Conservation (phyloP, 2,329 filamentous ascomycete species). For the Tolypocladium album region DNA sequence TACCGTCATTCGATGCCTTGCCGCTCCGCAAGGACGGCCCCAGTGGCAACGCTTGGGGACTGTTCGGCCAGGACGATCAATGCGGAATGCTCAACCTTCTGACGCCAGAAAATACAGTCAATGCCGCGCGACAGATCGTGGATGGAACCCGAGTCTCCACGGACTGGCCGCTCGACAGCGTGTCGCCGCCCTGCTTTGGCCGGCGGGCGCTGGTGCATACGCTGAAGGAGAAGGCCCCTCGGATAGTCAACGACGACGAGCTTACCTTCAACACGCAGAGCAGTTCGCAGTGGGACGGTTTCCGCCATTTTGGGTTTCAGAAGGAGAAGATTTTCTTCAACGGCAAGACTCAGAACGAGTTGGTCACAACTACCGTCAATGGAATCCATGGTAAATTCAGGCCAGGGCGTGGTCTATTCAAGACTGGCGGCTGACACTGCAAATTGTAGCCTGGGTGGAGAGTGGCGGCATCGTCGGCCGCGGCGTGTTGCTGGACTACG, state of each 20-base stretch:
- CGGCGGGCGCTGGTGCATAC: conserved; percentile 18
- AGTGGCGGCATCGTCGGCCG: conserved; percentile 36
- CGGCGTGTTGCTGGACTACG: conserved; percentile 42
- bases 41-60: conserved; percentile 44
- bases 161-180: conserved; percentile 21
- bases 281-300: conserved; percentile 28
- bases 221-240: conserved; percentile 15
- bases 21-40: conserved; percentile 38
- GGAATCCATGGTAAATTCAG: conserved; percentile 16
- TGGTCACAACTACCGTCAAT: conserved; percentile 20
- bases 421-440: neutral
- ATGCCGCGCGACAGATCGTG: conserved; percentile 16
- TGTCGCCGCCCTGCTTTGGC: conserved; percentile 22
- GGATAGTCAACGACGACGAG: conserved; percentile 20
- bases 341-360: conserved; percentile 28
- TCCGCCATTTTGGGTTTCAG: conserved; percentile 27
- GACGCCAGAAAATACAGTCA: conserved; percentile 20
- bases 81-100: conserved; percentile 45
- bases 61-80: conserved; percentile 39
- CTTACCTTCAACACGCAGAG: conserved; percentile 25
- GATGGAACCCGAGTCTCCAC: conserved; percentile 20
- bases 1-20: conserved; percentile 30
- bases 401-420: too few relatives aligned
- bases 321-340: conserved; percentile 22
- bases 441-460: conserved; percentile 14